Conservation (phyloP, 257 asterid genomes). For the Datura wrightii region DNA sequence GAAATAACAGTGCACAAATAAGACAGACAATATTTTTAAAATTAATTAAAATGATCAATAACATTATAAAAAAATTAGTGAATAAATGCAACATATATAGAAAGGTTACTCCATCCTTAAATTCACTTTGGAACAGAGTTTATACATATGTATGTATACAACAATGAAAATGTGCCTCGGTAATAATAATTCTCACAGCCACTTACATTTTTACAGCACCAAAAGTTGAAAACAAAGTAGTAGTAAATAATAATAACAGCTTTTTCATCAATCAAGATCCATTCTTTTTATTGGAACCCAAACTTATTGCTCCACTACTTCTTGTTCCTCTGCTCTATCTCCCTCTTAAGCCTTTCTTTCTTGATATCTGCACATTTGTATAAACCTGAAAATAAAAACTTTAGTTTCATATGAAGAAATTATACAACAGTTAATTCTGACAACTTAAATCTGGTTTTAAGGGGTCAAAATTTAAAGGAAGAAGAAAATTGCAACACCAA, state of each 20-base stretch:
- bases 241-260: neutral
- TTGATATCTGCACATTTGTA: slow-evolving; percentile 23
- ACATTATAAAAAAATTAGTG: neutral
- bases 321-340: neutral
- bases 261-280: slow-evolving; percentile 27
- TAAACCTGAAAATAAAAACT: slow-evolving; percentile 7
- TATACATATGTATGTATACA: neutral
- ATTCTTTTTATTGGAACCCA: neutral
- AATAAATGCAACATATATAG: neutral
- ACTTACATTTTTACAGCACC: neutral
- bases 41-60: neutral
- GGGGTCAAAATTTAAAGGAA: slow-evolving; percentile 30
- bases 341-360: neutral
- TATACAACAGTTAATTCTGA: neutral
- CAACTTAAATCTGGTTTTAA: neutral
- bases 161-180: neutral
- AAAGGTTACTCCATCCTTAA: neutral
- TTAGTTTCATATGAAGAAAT: neutral
- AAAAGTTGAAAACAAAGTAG: slow-evolving; percentile 9
- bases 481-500: slow-evolving; percentile 35
- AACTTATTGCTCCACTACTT: neutral
- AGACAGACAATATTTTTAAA: neutral
- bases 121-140: neutral
- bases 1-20: neutral
- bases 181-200: neutral